These are phyloP conservation scores for Hericium alpestre DNA, from an alignment of 768 basidiomycete genomes.

Conservation along the genomic window DNA sequence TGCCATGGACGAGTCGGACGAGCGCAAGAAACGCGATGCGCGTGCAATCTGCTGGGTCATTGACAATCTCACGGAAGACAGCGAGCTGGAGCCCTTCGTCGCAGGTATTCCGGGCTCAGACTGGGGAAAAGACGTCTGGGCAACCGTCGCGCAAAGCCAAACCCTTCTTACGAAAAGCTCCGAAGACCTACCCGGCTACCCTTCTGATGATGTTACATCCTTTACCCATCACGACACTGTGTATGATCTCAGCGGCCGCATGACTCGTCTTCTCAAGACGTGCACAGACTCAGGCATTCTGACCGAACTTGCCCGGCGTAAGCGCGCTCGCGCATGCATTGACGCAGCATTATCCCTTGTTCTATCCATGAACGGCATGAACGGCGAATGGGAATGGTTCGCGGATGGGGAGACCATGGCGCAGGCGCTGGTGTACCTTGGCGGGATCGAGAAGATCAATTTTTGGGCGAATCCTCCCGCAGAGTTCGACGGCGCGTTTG, in stretches of 20 bases:
- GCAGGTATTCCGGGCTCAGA: slow-evolving; percentile 2
- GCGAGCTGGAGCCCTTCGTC: slow-evolving; percentile 8
- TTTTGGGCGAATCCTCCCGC: neutral
- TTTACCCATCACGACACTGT: neutral
- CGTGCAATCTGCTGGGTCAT: slow-evolving; percentile 7
- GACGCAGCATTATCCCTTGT: slow-evolving; percentile 3
- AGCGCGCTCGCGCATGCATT: slow-evolving; percentile 7
- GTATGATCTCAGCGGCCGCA: slow-evolving; percentile 1
- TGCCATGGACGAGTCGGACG: slow-evolving; percentile 4
- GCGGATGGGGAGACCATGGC: slow-evolving; percentile 3
- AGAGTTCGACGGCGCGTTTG: slow-evolving; percentile 3
- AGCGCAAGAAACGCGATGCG: slow-evolving; percentile 5
- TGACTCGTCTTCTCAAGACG: slow-evolving; percentile 5
- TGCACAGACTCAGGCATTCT: slow-evolving; percentile 7
- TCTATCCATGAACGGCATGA: slow-evolving; percentile 4
- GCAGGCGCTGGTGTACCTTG: slow-evolving; percentile 2
- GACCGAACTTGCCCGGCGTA: neutral
- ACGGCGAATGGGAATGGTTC: slow-evolving; percentile 1
- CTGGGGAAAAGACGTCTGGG: slow-evolving; percentile 5
- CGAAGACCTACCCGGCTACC: neutral
- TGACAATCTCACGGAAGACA: slow-evolving; percentile 2
- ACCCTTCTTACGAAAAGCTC: neutral
- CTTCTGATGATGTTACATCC: neutral
- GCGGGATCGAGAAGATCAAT: neutral
- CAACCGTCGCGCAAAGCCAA: neutral